Conservation (phyloP, 1,284 basidiomycete genomes). For the Fistulina hepatica region DNA sequence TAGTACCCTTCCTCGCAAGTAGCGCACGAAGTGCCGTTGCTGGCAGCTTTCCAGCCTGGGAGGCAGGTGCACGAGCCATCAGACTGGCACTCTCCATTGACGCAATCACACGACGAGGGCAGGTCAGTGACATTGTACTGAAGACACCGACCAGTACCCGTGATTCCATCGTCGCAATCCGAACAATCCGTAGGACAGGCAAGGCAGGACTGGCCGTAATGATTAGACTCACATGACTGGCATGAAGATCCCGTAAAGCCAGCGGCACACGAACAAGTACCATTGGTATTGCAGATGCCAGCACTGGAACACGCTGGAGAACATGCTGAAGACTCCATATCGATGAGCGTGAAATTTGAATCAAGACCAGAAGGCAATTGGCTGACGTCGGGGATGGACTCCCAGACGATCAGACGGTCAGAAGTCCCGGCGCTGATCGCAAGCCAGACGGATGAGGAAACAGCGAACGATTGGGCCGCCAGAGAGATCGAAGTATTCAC, state of each 20-base stretch:
- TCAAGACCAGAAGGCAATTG: conserved; percentile 43
- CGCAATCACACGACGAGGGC: conserved; percentile 61
- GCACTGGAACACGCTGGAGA: conserved; percentile 60
- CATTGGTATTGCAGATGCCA: conserved; percentile 56
- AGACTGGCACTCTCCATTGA: conserved; percentile 60
- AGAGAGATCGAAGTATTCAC: conserved; percentile 34
- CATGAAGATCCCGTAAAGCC: conserved; percentile 71
- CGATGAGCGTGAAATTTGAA: conserved; percentile 42
- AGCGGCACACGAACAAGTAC: conserved; percentile 56
- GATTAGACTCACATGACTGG: conserved; percentile 59
- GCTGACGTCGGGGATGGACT: conserved; percentile 62
- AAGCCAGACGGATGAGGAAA: conserved; percentile 59
- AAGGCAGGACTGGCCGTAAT: conserved; percentile 61
- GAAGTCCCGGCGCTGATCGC: conserved; percentile 43
- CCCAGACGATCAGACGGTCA: conserved; percentile 58
- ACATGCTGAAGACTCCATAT: conserved; percentile 60
- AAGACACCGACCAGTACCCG: conserved; percentile 62
- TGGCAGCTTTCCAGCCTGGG: conserved; percentile 58
- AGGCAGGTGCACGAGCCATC: conserved; percentile 65
- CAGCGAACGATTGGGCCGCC: conserved; percentile 42
- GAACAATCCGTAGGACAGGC: conserved; percentile 57
- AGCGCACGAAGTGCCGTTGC: conserved; percentile 64
- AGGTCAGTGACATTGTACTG: conserved; percentile 35
- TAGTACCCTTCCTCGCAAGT: conserved; percentile 68
- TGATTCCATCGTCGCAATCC: conserved; percentile 66